Conservation (phyloP, 2,329 filamentous ascomycete species). For the Beauveria rudraprayagi region DNA sequence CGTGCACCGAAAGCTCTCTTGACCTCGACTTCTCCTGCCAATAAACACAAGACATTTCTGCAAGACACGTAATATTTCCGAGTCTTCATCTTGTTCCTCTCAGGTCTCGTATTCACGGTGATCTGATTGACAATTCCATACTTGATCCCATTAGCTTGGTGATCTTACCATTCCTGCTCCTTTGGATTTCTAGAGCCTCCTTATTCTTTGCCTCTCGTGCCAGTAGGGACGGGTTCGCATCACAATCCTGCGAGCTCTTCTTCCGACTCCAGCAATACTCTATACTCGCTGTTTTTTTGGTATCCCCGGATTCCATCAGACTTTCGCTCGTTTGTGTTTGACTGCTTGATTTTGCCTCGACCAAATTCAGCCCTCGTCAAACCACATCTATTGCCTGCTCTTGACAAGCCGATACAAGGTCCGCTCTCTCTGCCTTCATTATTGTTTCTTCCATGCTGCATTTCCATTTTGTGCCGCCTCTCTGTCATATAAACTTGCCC, state of each 20-base stretch:
- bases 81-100: not conserved
- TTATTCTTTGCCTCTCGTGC: not conserved
- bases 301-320: not conserved
- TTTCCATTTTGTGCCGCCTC: no score
- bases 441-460: not conserved
- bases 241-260: not conserved
- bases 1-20: conserved; percentile 5
- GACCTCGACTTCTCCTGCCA: conserved; percentile 4
- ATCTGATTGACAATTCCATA: not conserved
- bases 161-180: not conserved
- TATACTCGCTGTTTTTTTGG: not conserved
- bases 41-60: conserved; percentile 3
- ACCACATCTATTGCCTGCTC: not conserved
- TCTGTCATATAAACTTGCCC: not conserved
- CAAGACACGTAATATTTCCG: conserved; percentile 11
- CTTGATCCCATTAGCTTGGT: conserved; percentile 11
- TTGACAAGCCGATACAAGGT: not conserved
- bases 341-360: not conserved
- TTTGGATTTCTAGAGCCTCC: not conserved
- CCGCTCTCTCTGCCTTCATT: not conserved
- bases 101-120: not conserved
- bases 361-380: not conserved
- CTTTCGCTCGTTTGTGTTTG: conserved; percentile 3
- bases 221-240: conserved; percentile 8
- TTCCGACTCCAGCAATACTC: not conserved